These are phyloP conservation scores for Chlorencoelia australis DNA, from an alignment of 2,329 filamentous ascomycete genomes.

Conservation along the genomic window DNA sequence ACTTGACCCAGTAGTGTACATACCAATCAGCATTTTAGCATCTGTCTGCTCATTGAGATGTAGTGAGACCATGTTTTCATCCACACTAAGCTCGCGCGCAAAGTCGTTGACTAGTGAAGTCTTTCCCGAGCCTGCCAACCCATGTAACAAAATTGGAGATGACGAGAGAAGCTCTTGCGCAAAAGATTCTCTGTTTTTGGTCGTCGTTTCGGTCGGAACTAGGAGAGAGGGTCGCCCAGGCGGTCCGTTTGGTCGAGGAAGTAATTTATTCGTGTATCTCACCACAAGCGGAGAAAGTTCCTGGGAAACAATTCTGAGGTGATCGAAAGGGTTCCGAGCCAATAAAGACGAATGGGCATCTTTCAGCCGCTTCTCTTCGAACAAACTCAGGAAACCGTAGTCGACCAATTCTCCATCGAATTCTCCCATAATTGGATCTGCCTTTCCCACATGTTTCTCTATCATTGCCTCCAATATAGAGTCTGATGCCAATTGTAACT, in stretches of 20 bases:
- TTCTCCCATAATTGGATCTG: conserved; percentile 51
- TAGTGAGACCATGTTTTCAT: conserved; percentile 78
- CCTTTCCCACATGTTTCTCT: conserved; percentile 48
- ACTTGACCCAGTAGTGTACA: conserved; percentile 82
- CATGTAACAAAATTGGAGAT: conserved; percentile 71
- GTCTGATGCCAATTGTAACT: conserved; percentile 73
- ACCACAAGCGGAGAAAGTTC: conserved; percentile 50
- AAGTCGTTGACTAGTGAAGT: conserved; percentile 77
- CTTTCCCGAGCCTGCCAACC: conserved; percentile 81
- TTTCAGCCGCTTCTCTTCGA: conserved; percentile 37
- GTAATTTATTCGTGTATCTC: conserved; percentile 54
- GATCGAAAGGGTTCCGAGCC: background rate
- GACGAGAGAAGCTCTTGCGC: conserved; percentile 55
- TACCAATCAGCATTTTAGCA: conserved; percentile 87
- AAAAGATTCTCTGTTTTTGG: conserved; percentile 59
- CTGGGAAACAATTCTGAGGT: conserved; percentile 14
- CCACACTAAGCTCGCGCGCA: conserved; percentile 68
- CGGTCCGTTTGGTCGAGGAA: conserved; percentile 51
- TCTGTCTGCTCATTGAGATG: conserved; percentile 98
- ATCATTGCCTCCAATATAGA: conserved; percentile 65
- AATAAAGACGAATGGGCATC: conserved; percentile 8
- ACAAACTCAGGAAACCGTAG: conserved; percentile 59
- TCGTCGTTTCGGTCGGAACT: conserved; percentile 63
- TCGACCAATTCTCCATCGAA: conserved; percentile 73
- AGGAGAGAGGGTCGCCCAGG: conserved; percentile 40